Base-by-base conservation (phyloP, 1,139 yeast genomes). In the Lizanozyma gosingica region DNA sequence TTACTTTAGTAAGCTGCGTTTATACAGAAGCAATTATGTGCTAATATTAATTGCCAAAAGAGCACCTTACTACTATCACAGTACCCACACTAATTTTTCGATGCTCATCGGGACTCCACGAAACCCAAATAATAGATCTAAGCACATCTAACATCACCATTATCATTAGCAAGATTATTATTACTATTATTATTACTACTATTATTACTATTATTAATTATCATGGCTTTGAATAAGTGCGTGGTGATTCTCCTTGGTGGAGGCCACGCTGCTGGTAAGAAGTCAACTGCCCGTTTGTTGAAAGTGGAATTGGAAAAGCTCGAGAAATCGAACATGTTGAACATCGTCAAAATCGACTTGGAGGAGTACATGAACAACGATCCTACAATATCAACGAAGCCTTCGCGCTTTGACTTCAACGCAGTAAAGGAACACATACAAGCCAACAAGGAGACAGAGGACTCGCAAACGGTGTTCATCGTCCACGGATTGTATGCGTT, bases 401-500 rank as follows among this genome's bases (percentile, higher is more conserved):
- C 76, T 1, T 65, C 73, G 1, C 49, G 75, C 18, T 70, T 62
- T 47, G 57, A 65, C 42, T 69, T 68, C 42, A 58, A 41, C 17
- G 38, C 48, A 17, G 47, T 68, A 39, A 51, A 48, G 37, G 35
- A 42, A 11, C 50, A 52, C 32, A 39, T 60, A n/a, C 18, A 38
- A 4, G 46, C 50, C 18, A 39, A 46, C 32, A 15, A 42, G n/a
- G 44, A 42, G 17, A 34, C 47, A 8, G 41, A 41, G 2, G 40
- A 45, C 9, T 46, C 50, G 1, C 60, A 54, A 22, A 69, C 62
- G 45, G 66, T 85, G 8, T 59, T 80, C 11, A 61, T 88, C 9
- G 73, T 87, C 2, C 83, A 82, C 55, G 97, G 97, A 0, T 65
- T 83, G 33, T 88, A 88, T 54, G 94, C 95, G 0, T 65, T 90